Evolutionary conservation across 208 protist species (phyloP).

Genomic region (Blechomonas ayalai): DNA sequence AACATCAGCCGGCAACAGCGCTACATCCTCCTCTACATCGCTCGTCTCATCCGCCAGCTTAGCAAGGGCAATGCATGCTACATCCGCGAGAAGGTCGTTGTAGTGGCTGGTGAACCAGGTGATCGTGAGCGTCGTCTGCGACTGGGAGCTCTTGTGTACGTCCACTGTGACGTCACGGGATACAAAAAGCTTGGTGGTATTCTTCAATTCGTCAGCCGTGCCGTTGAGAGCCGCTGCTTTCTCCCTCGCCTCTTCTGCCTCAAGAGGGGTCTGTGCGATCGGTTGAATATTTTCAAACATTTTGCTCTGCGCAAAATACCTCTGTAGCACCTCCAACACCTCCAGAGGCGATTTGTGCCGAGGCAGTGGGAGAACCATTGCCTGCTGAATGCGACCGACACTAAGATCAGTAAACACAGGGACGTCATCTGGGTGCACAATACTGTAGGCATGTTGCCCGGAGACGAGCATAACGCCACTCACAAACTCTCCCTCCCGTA

Average conservation of each 20-base stretch:
- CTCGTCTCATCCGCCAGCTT: constrained; percentile 62
- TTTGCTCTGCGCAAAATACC: constrained; percentile 80
- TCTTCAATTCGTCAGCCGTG: constrained; percentile 6
- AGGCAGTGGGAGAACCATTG: constrained; percentile 80
- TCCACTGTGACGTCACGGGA: constrained; percentile 67
- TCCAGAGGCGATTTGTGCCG: constrained; percentile 63
- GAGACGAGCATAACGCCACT: constrained; percentile 86
- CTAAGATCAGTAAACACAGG: constrained; percentile 77
- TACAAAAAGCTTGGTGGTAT: constrained; percentile 35
- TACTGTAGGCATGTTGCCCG: constrained; percentile 69
- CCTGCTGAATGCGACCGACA: constrained; percentile 72
- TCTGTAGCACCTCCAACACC: constrained; percentile 69
- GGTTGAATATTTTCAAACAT: constrained; percentile 66
- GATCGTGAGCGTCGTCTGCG: constrained; percentile 81
- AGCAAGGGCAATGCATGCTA: constrained; percentile 80
- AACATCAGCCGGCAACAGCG: constrained; percentile 72
- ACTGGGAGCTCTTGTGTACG: constrained; percentile 56
- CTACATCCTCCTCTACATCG: constrained; percentile 20
- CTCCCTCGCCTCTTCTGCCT: constrained; percentile 11
- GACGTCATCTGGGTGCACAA: constrained; percentile 85
- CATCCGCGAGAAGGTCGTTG: constrained; percentile 87
- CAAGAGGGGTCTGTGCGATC: constrained; percentile 12
- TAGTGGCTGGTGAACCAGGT: constrained; percentile 75
- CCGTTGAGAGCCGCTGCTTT: constrained; percentile 5
- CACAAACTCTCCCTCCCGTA: constrained; percentile 59